Conservation (phyloP, 2,329 filamentous ascomycete species). For the Penicillium palitans region DNA sequence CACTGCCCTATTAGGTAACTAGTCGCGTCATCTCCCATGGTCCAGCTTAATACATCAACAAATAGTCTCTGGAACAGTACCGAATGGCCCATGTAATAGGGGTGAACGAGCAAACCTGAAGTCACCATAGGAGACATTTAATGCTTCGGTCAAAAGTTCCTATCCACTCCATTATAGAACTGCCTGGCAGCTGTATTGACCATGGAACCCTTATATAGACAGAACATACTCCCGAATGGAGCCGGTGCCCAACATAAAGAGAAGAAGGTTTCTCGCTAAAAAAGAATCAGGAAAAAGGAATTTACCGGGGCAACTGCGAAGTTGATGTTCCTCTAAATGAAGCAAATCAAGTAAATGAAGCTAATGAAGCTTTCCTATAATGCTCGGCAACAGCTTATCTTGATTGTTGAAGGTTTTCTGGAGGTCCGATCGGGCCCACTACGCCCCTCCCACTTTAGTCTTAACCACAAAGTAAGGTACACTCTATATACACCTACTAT, state of each 20-base stretch:
- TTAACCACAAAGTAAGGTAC: conserved; percentile 5
- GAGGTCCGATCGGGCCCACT: conserved; percentile 11
- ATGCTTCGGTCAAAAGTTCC: conserved; percentile 24
- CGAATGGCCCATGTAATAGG: neutral
- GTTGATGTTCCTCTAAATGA: too few relatives aligned
- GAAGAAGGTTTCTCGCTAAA: neutral
- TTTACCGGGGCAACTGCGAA: neutral
- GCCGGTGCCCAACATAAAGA: conserved; percentile 1
- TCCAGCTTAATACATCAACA: conserved; percentile 6
- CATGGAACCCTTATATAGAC: conserved; percentile 9
- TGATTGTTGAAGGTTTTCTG: conserved; percentile 2
- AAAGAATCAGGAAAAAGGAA: neutral
- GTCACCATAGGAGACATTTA: conserved; percentile 13
- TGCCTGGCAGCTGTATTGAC: conserved; percentile 10
- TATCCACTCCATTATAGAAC: conserved; percentile 11
- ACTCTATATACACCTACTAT: neutral
- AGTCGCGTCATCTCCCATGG: conserved; percentile 9
- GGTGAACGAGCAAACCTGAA: conserved; percentile 20
- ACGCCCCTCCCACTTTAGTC: conserved; percentile 6
- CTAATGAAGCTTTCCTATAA: neutral
- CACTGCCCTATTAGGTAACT: neutral
- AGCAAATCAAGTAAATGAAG: too few relatives aligned
- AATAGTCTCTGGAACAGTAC: neutral
- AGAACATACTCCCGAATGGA: conserved; percentile 3
- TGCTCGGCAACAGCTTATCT: conserved; percentile 3